Evolutionary conservation across 2,329 filamentous ascomycete genomes (phyloP), one percentile per base, ranked within the genome.

Genomic region (Didymella keratinophila): DNA sequence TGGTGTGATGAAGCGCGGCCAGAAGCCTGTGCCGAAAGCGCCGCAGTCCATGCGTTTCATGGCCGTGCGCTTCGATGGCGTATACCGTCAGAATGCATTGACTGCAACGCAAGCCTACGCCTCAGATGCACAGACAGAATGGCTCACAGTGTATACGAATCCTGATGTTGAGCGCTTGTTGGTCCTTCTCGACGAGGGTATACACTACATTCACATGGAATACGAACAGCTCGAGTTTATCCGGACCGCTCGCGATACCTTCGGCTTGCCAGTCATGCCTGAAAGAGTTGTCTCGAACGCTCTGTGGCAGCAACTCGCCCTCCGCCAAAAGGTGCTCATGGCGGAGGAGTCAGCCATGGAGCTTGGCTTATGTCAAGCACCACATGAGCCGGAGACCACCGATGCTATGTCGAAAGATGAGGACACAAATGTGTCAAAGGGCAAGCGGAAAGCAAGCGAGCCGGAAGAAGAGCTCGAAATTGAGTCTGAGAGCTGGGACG

Each of bases 211-310:
- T 3, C 84, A 87, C 67, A 79, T 87, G 64, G 81, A 83, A 34
- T 86, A 85, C 59, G 84, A 86, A 63, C 83, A 86, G 59, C 71
- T 87, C 9, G 83, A 86, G 60, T 82, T 80, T 63, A 85, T 86
- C 53, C 78, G 80, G 11, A 74, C 70, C 48, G 78, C 83, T 21
- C 78, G 79, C 43, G 84, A 87, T 64, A 73, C 81, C 14, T 79
- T 86, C 46, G 83, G 83, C 4, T 70, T 85, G 2, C 83, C 83
- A 2, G 79, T 86, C 32, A 78, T 86, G 70, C 82, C 83, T 1
- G 83, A 86, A 50, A 80, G 80, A 52, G 82, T 85, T 45, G 81
- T 86, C 36, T 82, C 79, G 3, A 82, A 83, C 64, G 84, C 84
- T 2, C 69, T 86, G 8, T 86, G 84, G 84, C 83, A 84, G 73